These are phyloP conservation scores for Trametes cingulata DNA, from an alignment of 768 basidiomycete genomes.

Conservation along the genomic window DNA sequence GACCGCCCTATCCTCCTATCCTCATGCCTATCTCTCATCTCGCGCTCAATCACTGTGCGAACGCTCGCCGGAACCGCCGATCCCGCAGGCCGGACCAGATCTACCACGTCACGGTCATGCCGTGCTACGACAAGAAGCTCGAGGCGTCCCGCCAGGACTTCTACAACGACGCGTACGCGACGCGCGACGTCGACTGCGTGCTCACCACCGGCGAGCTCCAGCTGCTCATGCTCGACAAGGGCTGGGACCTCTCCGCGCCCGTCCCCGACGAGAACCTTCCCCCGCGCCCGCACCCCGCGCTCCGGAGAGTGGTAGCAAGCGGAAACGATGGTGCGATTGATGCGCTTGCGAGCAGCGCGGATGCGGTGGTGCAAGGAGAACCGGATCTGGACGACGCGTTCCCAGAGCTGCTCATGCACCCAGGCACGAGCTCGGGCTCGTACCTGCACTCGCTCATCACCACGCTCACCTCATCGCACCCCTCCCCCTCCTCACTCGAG, in stretches of 20 bases:
- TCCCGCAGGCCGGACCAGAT: slow-evolving; percentile 72
- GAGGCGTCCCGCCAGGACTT: slow-evolving; percentile 97
- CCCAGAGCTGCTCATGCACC: slow-evolving; percentile 76
- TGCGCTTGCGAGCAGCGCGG: neutral
- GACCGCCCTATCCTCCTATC: neutral
- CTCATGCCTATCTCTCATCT: neutral
- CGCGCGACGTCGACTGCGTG: slow-evolving; percentile 95
- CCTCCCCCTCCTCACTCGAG: slow-evolving; percentile 35
- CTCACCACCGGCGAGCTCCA: slow-evolving; percentile 96
- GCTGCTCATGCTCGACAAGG: slow-evolving; percentile 77
- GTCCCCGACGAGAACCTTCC: slow-evolving; percentile 51
- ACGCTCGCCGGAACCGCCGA: neutral
- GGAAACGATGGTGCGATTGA: neutral
- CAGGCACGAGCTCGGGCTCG: slow-evolving; percentile 89
- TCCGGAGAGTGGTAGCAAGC: neutral
- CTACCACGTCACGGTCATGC: slow-evolving; percentile 98
- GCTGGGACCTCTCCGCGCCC: slow-evolving; percentile 68
- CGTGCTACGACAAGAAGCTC: slow-evolving; percentile 99
- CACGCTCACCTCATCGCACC: slow-evolving; percentile 45
- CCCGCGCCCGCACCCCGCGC: slow-evolving; percentile 2
- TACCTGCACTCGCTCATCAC: slow-evolving; percentile 82
- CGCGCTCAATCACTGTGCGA: neutral
- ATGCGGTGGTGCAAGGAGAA: neutral
- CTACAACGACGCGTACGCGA: slow-evolving; percentile 76
- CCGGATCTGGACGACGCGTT: slow-evolving; percentile 33